Evolutionary conservation across 805 yeast genomes (phyloP), one percentile per base, ranked within the genome.

Genomic region (Wickerhamomyces queroliae): DNA sequence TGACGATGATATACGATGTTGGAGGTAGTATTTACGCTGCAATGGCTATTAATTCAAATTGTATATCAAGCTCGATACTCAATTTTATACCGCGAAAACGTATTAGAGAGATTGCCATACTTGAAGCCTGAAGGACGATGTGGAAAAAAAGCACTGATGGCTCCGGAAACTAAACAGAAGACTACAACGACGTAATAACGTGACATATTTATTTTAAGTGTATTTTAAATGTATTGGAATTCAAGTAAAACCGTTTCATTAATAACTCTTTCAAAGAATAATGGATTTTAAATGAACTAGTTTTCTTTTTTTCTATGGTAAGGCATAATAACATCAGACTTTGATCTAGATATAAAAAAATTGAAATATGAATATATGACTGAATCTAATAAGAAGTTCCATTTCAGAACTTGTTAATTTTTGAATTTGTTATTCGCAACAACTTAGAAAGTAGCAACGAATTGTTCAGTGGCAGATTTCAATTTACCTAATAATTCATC

Each of bases 381-480:
- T 37, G 27, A 18, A 13, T 25, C 27, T 33, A 28, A 23, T 8
- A 23, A 23, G 25, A 23, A 8, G 8, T 23, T 8, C 8, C 8
- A 23, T 8, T 8, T 23, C 11, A 8, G 25, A 23, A 23, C 25
- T 23, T 8, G 8, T 23, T 23, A 23, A 11, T 16, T 12, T 12
- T 12, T 28, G 9, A 16, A 28, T 16, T 28, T 28, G 15, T 28
- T 28, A 15, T 16, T 8, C 9, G 17, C 21, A 23, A 35, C 25
- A 27, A 35, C 53, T 75, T 76, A 77, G 76, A 90, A 91, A 64
- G 97, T 80, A 64, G 95, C 83, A 66, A 83, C 80, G 71, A 93
- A 93, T 61, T 90, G 74, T 76, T 87, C 91, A 60, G 98, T 85
- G 61, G 89, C 95, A 64, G 83, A 53, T 80, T 83, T 90, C 74